These are phyloP conservation scores for Erucastrum elatum DNA, from an alignment of 345 rosid species.

Conservation along the genomic window DNA sequence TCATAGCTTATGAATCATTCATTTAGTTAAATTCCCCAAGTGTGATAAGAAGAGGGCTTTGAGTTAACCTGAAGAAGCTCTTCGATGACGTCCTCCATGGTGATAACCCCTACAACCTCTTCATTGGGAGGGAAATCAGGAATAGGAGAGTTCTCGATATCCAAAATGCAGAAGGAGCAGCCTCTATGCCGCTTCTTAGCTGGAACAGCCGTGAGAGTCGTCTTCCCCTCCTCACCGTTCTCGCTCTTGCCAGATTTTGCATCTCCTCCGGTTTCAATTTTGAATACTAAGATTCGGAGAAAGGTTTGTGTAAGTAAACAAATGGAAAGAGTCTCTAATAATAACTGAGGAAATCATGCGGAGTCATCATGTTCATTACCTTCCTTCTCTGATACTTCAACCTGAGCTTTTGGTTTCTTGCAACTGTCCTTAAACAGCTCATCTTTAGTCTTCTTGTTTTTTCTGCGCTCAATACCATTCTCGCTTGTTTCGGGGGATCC, in stretches of 20 bases:
- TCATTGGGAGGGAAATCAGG: conserved; percentile 69
- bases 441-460: conserved; percentile 36
- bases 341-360: not conserved
- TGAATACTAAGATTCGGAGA: conserved; percentile 31
- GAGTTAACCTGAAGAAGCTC: conserved; percentile 88
- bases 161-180: conserved; percentile 88
- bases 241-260: conserved; percentile 40
- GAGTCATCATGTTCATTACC: conserved; percentile 41
- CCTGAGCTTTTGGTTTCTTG: conserved; percentile 51
- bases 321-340: not conserved
- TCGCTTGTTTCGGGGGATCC: conserved; percentile 41
- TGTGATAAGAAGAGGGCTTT: not conserved
- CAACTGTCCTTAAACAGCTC: conserved; percentile 56
- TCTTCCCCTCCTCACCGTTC: conserved; percentile 55
- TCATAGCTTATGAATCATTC: not conserved
- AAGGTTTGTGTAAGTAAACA: not conserved
- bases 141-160: conserved; percentile 65
- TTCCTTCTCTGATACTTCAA: conserved; percentile 43
- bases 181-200: conserved; percentile 88
- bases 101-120: conserved; percentile 86
- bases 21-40: not conserved
- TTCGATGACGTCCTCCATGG: conserved; percentile 97
- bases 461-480: conserved; percentile 39
- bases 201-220: conserved; percentile 55
- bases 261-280: conserved; percentile 44